Evolutionary conservation across 495 filamentous ascomycete species (phyloP).

Genomic region (Aspergillus nidulans): DNA sequence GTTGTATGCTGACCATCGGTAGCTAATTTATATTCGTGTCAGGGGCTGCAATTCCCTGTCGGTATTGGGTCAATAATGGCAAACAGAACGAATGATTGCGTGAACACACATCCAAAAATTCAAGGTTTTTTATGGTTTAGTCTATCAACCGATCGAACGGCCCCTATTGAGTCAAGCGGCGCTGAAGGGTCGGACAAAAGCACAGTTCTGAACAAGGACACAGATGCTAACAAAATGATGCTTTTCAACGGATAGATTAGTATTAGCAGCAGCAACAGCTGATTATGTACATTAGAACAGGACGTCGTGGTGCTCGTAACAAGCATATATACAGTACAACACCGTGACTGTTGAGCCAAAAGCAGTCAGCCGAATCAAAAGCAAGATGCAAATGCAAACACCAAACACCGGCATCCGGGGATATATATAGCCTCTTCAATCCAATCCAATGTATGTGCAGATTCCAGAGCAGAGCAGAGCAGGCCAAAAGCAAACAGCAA

Average conservation of each 20-base stretch:
- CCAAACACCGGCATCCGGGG: constrained; percentile 5
- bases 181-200: no score
- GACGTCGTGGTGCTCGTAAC: constrained; percentile 16
- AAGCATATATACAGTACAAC: constrained; percentile 12
- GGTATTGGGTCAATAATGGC: no score
- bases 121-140: no score
- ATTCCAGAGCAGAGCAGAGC: neutral
- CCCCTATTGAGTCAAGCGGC: no score
- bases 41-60: no score
- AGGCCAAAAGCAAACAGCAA: neutral
- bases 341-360: neutral
- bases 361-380: neutral
- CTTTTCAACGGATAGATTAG: neutral
- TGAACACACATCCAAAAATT: no score
- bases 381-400: neutral
- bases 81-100: no score
- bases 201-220: no score
- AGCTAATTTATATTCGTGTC: no score
- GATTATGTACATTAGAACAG: constrained; percentile 12
- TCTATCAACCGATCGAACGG: no score
- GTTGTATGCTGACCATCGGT: no score
- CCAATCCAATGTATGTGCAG: neutral
- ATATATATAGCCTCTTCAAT: constrained; percentile 5
- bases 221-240: neutral
- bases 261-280: neutral